Evolutionary conservation across 192 early-diverging fungal genomes (phyloP), one percentile per base, ranked within the genome.

Genomic region (Linnemannia hyalina): DNA sequence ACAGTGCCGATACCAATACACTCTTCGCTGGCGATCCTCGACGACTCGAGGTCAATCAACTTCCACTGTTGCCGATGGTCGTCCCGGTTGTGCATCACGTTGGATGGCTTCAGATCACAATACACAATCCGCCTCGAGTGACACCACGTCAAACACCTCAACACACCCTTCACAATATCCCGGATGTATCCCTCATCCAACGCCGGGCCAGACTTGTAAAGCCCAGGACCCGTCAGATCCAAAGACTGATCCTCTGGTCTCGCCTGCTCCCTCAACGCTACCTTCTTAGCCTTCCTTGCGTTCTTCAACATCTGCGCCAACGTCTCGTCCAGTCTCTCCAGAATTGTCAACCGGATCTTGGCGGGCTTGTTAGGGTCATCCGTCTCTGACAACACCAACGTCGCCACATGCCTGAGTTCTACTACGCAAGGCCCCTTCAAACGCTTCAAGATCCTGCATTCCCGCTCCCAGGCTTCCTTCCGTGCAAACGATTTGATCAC

Each of bases 101-200:
- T 91, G 40, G 89, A 89, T 11, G 90, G 90, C n/a, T 91, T 91
- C n/a, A 91, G 65, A 52, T 91, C 90, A 80, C 90, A 91, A 40
- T 90, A 91, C 7, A 89, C 90, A 82, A 91, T 89, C 52, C 73
- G 81, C 78, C 73, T 75, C 18, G 84, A 83, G 63, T 91, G 90
- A 65, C 89, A 89, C 90, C 90, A 91, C 2, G 38, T 74, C 20
- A 91, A 49, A 73, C 89, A 90, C 5, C 87, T 49, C 3, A 88
- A 60, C 20, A 91, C 85, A 10, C 89, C 89, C 47, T 87, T 85
- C 18, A 74, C 81, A 80, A 91, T 88, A 23, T 75, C 77, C 29
- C 65, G 40, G 16, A 82, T 75, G 38, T 81, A 83, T 1, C 75
- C 70, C 26, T 78, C 79, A 71, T 86, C 84, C 63, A 86, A n/a